Conservation (phyloP, 139 green algal species). For the Asterochloris erici region DNA sequence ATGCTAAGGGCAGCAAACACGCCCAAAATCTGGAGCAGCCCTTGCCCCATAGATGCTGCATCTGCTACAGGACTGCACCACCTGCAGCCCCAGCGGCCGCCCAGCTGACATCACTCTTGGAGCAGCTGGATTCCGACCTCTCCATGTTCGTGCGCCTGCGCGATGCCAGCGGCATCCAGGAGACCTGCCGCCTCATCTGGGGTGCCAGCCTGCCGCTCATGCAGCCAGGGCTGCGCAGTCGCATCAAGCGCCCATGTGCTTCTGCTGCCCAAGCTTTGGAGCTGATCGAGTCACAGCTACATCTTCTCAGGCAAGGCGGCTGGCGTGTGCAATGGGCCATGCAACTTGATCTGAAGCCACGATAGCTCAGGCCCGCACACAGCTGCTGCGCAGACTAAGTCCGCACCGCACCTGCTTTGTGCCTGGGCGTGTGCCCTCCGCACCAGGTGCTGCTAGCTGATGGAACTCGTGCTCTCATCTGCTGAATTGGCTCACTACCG, state of each 20-base stretch:
- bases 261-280: constrained; percentile 48
- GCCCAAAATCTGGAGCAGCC: too few relatives aligned
- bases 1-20: too few relatives aligned
- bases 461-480: too few relatives aligned
- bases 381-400: background rate
- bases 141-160: constrained; percentile 25
- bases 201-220: constrained; percentile 58
- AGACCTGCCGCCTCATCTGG: constrained; percentile 51
- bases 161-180: constrained; percentile 53
- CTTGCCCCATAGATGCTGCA: too few relatives aligned
- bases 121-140: constrained; percentile 15
- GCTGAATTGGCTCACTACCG: too few relatives aligned
- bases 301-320: constrained; percentile 25
- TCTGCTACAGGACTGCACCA: too few relatives aligned
- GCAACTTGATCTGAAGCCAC: background rate
- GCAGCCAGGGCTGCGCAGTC: constrained; percentile 32
- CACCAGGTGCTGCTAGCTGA: too few relatives aligned
- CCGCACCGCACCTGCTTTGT: background rate
- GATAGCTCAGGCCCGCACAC: too few relatives aligned
- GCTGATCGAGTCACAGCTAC: constrained; percentile 38
- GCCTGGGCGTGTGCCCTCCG: background rate
- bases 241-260: constrained; percentile 47
- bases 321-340: background rate
- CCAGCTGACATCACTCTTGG: background rate
- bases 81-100: background rate